phyloP scores from a whole-genome alignment of 176 grass and related monocot genomes.

The Leersia perrieri region DNA sequence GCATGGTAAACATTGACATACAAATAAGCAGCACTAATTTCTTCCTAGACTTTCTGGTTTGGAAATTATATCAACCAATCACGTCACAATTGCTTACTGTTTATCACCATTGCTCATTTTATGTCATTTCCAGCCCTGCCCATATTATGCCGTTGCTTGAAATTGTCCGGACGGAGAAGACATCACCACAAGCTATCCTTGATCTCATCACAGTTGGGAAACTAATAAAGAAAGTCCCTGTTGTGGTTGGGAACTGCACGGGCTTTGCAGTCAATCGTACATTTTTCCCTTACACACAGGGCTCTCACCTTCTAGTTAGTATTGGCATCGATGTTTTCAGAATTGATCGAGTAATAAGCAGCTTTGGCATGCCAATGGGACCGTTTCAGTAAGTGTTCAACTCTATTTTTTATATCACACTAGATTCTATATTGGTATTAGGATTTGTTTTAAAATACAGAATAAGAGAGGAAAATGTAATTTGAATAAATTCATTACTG shows the following conservation, averaged over 20 bases:
- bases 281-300: constrained; percentile 91
- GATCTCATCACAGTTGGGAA: constrained; percentile 94
- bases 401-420: not conserved
- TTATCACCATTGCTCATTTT: constrained; percentile 18
- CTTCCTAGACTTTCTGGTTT: not conserved
- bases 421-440: not conserved
- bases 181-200: constrained; percentile 86
- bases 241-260: constrained; percentile 97
- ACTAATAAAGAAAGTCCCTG: constrained; percentile 92
- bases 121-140: constrained; percentile 74
- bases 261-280: constrained; percentile 96
- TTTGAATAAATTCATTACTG: not conserved
- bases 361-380: constrained; percentile 97
- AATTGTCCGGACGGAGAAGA: constrained; percentile 94
- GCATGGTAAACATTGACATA: not conserved
- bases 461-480: not conserved
- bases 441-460: not conserved
- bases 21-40: constrained; percentile 4
- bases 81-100: not conserved
- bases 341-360: constrained; percentile 79
- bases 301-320: constrained; percentile 70
- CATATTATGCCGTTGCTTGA: constrained; percentile 99
- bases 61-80: not conserved
- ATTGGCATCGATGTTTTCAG: constrained; percentile 85
- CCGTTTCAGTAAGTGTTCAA: constrained; percentile 85